phyloP scores from a whole-genome alignment of 371 early-diverging fungal species.

The Sporodiniella umbellata region DNA sequence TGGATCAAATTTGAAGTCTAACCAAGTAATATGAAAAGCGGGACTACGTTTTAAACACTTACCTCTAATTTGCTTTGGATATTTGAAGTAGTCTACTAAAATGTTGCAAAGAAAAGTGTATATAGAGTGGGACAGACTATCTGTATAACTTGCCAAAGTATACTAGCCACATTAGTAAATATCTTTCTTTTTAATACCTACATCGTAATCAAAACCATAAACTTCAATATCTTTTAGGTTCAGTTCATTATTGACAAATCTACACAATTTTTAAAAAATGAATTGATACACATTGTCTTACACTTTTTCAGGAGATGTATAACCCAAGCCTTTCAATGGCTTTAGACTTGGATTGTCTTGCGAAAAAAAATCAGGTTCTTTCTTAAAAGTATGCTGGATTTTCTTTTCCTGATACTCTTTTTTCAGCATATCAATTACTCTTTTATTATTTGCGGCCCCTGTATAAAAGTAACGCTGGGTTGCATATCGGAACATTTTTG shows the following conservation, averaged over 20 bases:
- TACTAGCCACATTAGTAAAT: slow-evolving; percentile 34
- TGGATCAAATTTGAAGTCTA: slow-evolving; percentile 54
- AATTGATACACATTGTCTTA: neutral
- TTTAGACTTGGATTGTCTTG: neutral
- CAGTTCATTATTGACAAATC: slow-evolving; percentile 51
- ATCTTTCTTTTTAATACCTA: slow-evolving; percentile 10
- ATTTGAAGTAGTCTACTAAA: slow-evolving; percentile 51
- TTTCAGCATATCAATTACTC: neutral
- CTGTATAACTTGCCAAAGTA: slow-evolving; percentile 62
- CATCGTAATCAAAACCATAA: slow-evolving; percentile 55
- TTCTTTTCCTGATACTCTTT: neutral
- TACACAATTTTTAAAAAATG: slow-evolving; percentile 1
- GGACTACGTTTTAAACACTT: no score
- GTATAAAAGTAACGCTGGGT: slow-evolving; percentile 1
- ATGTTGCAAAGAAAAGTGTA: slow-evolving; percentile 56
- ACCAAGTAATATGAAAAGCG: no score
- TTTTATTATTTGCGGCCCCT: neutral
- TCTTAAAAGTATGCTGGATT: neutral
- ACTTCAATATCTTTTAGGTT: slow-evolving; percentile 36
- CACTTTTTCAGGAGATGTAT: slow-evolving; percentile 16
- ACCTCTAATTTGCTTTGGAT: slow-evolving; percentile 50
- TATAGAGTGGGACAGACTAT: slow-evolving; percentile 52
- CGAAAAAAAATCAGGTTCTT: neutral
- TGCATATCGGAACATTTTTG: slow-evolving; percentile 7
- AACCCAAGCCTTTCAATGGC: slow-evolving; percentile 5